Percentiles rank a stretch among this genome's conserved stretches.
phyloP scores from a whole-genome alignment of 1,284 basidiomycete species.

The Rhodotorula sp. region DNA sequence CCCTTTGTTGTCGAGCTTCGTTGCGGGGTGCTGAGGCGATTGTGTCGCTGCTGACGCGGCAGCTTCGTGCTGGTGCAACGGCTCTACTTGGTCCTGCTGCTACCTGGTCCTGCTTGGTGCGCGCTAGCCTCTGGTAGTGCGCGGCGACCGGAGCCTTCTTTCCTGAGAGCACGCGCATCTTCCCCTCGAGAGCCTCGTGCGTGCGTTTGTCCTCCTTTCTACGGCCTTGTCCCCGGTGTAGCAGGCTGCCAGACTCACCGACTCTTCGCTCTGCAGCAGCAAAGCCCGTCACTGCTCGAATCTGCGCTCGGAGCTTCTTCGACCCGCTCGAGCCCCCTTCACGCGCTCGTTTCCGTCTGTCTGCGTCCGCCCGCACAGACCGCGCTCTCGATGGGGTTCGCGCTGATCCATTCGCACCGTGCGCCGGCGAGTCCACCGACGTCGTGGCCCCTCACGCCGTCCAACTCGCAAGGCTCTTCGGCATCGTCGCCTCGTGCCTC shows the following conservation, averaged over 20 bases:
- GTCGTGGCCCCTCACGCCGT: constrained; percentile 1
- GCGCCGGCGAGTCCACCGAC: neutral
- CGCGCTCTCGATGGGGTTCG: neutral
- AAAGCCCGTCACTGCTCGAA: too few relatives aligned
- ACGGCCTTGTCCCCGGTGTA: too few relatives aligned
- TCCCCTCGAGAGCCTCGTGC: neutral
- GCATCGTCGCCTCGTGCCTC: neutral
- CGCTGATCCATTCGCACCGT: neutral
- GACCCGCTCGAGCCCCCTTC: too few relatives aligned
- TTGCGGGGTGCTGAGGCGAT: too few relatives aligned
- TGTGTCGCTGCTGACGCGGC: too few relatives aligned
- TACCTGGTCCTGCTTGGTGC: neutral
- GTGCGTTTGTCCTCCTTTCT: neutral
- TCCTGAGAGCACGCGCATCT: neutral
- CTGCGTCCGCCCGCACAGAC: too few relatives aligned
- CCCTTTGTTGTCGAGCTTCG: neutral
- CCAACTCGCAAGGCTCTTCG: neutral
- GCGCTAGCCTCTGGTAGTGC: too few relatives aligned
- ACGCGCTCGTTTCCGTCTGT: too few relatives aligned
- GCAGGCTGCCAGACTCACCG: too few relatives aligned
- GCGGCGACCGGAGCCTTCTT: too few relatives aligned
- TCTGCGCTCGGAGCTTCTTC: too few relatives aligned
- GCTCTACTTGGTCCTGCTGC: neutral
- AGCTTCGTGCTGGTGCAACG: neutral
- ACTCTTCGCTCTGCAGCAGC: too few relatives aligned